These are phyloP conservation scores for Rhynchosporium secalis DNA, from an alignment of 2,329 filamentous ascomycete genomes.

Conservation along the genomic window DNA sequence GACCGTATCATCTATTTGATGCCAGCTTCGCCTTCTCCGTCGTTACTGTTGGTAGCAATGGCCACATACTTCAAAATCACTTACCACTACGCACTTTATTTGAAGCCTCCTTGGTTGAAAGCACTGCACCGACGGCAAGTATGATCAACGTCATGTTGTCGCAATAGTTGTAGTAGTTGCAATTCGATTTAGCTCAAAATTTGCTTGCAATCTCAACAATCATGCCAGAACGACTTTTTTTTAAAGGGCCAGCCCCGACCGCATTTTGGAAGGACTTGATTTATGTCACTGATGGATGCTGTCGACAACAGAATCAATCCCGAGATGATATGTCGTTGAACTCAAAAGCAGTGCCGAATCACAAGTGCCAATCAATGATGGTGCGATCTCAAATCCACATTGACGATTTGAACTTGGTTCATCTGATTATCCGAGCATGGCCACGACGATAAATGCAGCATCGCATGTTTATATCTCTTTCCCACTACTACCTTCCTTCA, in stretches of 20 bases:
- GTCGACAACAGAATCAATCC: no score
- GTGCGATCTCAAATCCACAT: not conserved
- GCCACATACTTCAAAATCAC: no score
- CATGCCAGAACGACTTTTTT: not conserved
- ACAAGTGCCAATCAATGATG: not conserved
- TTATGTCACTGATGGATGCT: not conserved
- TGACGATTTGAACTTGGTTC: not conserved
- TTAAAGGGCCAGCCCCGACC: not conserved
- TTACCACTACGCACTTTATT: no score
- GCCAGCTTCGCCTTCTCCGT: no score
- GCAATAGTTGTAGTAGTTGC: not conserved
- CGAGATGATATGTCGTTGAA: not conserved
- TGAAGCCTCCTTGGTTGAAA: no score
- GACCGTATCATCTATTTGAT: no score
- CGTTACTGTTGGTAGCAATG: no score
- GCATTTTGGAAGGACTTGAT: no score
- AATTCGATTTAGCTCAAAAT: no score
- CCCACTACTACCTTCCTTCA: not conserved
- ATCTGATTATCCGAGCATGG: conserved; percentile 9
- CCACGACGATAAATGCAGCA: not conserved
- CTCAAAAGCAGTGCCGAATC: not conserved
- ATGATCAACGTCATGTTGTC: not conserved
- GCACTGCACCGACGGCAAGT: no score
- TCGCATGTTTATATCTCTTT: conserved; percentile 9
- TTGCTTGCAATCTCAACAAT: not conserved